A percentile compares a stretch with the other conserved stretches of the same genome.
Evolutionary conservation across 163 green algal species (phyloP).

Genomic region (Prototheca cutis): DNA sequence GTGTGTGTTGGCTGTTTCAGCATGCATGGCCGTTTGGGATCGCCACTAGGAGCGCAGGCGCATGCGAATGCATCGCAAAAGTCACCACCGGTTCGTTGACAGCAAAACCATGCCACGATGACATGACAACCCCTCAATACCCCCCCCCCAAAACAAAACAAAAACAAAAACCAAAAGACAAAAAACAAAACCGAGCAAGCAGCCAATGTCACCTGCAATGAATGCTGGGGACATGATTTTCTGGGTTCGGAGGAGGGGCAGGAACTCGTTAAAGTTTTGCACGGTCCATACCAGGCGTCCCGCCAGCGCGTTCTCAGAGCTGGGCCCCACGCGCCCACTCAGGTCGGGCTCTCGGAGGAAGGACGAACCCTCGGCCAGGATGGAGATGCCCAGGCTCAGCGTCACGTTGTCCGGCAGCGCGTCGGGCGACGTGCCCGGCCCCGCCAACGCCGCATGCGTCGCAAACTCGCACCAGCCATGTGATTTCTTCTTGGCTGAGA

Average conservation of each 20-base stretch:
- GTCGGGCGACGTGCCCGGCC: slow-evolving; percentile 35
- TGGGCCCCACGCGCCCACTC: neutral
- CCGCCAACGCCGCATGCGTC: slow-evolving; percentile 23
- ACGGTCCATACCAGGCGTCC: slow-evolving; percentile 64
- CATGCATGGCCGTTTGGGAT: too few relatives aligned
- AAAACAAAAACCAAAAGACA: too few relatives aligned
- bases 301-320: slow-evolving; percentile 32
- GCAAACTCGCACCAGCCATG: slow-evolving; percentile 72
- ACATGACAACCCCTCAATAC: too few relatives aligned
- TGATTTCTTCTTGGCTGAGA: slow-evolving; percentile 54
- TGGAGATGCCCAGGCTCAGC: slow-evolving; percentile 50
- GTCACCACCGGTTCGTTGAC: too few relatives aligned
- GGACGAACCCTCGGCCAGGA: slow-evolving; percentile 43
- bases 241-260: slow-evolving; percentile 40
- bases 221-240: slow-evolving; percentile 71
- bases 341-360: slow-evolving; percentile 47
- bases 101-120: too few relatives aligned
- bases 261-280: slow-evolving; percentile 47
- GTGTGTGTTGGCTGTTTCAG: too few relatives aligned
- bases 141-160: too few relatives aligned
- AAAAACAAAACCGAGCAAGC: too few relatives aligned
- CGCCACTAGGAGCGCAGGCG: too few relatives aligned
- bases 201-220: slow-evolving; percentile 44
- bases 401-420: slow-evolving; percentile 36
- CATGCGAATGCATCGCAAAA: too few relatives aligned